Conservation (phyloP, 768 basidiomycete species). For the Podaxis rugospora region DNA sequence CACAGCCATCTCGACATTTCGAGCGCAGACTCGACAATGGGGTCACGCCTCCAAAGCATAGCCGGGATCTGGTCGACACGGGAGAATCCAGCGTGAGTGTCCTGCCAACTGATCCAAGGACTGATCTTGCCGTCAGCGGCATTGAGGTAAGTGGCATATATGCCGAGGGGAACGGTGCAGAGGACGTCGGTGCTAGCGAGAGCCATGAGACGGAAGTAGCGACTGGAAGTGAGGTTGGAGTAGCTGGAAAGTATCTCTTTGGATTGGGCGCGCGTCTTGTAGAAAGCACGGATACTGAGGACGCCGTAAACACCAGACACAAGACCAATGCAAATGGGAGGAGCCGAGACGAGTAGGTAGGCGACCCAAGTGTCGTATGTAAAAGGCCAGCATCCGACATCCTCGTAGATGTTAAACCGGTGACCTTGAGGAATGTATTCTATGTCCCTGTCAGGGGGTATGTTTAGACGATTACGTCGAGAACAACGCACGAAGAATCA, state of each 20-base stretch:
- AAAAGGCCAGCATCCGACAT: constrained; percentile 51
- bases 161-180: constrained; percentile 40
- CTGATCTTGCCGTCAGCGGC: constrained; percentile 21
- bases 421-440: constrained; percentile 53
- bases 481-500: constrained; percentile 37
- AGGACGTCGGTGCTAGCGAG: constrained; percentile 44
- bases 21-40: constrained; percentile 18
- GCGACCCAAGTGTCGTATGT: constrained; percentile 45
- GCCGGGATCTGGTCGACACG: constrained; percentile 38
- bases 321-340: constrained; percentile 36
- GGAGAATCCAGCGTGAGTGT: constrained; percentile 46
- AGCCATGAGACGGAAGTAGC: constrained; percentile 56
- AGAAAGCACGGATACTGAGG: constrained; percentile 37
- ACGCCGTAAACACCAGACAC: constrained; percentile 34
- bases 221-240: constrained; percentile 38
- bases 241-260: constrained; percentile 34
- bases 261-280: constrained; percentile 36
- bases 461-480: not conserved
- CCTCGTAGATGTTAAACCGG: constrained; percentile 56
- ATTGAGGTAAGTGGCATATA: constrained; percentile 35
- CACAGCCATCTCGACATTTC: constrained; percentile 48
- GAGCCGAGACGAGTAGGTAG: constrained; percentile 37
- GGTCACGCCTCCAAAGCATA: constrained; percentile 34
- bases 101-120: constrained; percentile 47
- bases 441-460: constrained; percentile 17